Evolutionary conservation across 306 rosid species (phyloP).

Genomic region (Oxytropis ochrocephala): DNA sequence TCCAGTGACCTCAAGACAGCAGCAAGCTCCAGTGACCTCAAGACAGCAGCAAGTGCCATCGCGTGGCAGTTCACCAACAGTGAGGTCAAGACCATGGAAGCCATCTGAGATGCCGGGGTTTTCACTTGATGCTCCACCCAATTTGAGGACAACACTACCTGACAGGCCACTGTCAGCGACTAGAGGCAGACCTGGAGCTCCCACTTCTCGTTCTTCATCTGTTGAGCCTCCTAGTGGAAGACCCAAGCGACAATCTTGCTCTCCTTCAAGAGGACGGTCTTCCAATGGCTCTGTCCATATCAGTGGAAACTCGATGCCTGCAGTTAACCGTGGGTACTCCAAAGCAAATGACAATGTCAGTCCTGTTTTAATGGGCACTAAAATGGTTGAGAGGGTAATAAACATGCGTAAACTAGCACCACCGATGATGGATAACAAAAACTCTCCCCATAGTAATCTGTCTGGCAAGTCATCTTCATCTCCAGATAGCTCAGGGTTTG

Average conservation of each 20-base stretch:
- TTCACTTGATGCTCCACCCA: conserved; percentile 90
- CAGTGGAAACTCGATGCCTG: conserved; percentile 92
- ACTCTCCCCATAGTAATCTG: conserved; percentile 67
- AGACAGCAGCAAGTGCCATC: conserved; percentile 60
- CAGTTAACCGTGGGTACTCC: conserved; percentile 56
- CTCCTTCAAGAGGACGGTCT: conserved; percentile 89
- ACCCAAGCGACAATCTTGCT: conserved; percentile 86
- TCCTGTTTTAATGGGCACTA: conserved; percentile 74
- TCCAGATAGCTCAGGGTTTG: conserved; percentile 87
- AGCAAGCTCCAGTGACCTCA: conserved; percentile 40
- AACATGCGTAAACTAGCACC: conserved; percentile 90
- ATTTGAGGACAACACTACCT: conserved; percentile 81
- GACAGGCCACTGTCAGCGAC: conserved; percentile 80
- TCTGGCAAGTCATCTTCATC: conserved; percentile 77
- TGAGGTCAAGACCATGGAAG: conserved; percentile 87
- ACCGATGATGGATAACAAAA: conserved; percentile 77
- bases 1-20: conserved; percentile 41
- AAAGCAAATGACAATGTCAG: conserved; percentile 74
- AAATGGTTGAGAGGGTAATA: conserved; percentile 93
- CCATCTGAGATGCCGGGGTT: conserved; percentile 94
- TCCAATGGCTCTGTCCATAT: conserved; percentile 55
- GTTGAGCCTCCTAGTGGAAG: conserved; percentile 76
- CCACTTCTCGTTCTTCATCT: conserved; percentile 80
- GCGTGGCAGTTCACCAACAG: conserved; percentile 87
- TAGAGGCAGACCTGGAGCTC: conserved; percentile 97